Evolutionary conservation across 2,329 filamentous ascomycete genomes (phyloP), one percentile per base, ranked within the genome.

Genomic region (Botrytis sinoallii): DNA sequence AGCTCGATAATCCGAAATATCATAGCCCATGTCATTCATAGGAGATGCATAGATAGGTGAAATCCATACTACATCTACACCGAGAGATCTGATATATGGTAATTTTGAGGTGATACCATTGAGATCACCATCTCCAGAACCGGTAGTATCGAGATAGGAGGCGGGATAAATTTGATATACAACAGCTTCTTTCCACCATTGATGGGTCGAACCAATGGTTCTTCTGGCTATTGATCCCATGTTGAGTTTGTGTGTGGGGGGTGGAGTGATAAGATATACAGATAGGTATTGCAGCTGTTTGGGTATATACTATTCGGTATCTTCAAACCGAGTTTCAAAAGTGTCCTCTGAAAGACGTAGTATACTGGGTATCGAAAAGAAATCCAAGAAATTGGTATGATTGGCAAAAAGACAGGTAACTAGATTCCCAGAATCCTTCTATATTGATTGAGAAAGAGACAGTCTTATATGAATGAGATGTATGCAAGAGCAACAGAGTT

Each of bases 11-110:
- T 93, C 87, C 0, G 87, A 87, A n/a, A 93, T 88, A 77, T 93
- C 91, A 78, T 93, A 93, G 42, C 91, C 91, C 90, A 92, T 91
- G 75, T 93, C 91, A 6, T 88, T 83, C 78, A 91, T 88, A 0
- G 91, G 91, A 7, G 85, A 88, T 75, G 89, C 87, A 77, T 88
- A 90, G 80, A 91, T 88, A 20, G 91, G 91, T 63, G 87, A 91
- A 0, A 90, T 81, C 91, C 91, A 93, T 67, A 93, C 84, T 10
- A 89, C 85, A 77, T 92, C 87, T 16, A 91, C 83, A 0, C 90
- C 90, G 0, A 93, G 82, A 3, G 83, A 82, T 78, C 88, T 84
- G 57, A 92, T 84, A 79, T 92, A 91, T 77, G 89, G 85, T 1
- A 92, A 83, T 75, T 89, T 88, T 60, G 86, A 86, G 18, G 87